phyloP scores from a whole-genome alignment of 148 eudicot genomes.

The Drosera capensis region DNA sequence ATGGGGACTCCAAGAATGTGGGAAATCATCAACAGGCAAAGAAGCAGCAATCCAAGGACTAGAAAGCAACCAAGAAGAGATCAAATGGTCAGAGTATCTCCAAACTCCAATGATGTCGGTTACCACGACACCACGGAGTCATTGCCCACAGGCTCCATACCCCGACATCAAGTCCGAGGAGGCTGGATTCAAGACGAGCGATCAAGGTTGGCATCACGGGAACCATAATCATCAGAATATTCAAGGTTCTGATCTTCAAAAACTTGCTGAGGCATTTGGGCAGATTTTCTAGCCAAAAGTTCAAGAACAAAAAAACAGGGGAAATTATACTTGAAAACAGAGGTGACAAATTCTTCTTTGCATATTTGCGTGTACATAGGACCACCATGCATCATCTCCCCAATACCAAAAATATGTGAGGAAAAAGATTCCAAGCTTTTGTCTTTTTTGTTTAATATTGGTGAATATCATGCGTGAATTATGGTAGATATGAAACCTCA shows the following conservation, averaged over 20 bases:
- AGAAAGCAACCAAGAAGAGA: conserved; percentile 30
- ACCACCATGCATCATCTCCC: no score
- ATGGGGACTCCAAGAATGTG: conserved; percentile 28
- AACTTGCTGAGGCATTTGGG: conserved; percentile 58
- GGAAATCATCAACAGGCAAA: conserved; percentile 11
- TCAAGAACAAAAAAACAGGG: background rate
- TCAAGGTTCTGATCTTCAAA: conserved; percentile 46
- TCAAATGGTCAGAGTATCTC: conserved; percentile 60
- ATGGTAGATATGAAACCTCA: no score
- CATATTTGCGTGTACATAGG: no score
- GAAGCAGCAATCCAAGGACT: conserved; percentile 15
- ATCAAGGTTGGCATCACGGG: conserved; percentile 23
- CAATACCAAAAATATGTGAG: no score
- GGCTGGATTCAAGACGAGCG: conserved; percentile 6
- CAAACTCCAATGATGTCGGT: conserved; percentile 31
- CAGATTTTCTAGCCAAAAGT: conserved; percentile 38
- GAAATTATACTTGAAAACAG: no score
- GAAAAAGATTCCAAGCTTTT: no score
- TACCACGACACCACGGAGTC: conserved; percentile 12
- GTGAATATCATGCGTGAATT: no score
- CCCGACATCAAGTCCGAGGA: conserved; percentile 38
- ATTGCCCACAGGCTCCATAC: conserved; percentile 13
- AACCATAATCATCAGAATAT: conserved; percentile 19
- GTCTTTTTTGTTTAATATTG: no score
- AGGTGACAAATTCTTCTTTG: no score